Percentiles rank a stretch among this genome's conserved stretches.
phyloP scores from a whole-genome alignment of 768 basidiomycete species.

The Ramaria rubella region DNA sequence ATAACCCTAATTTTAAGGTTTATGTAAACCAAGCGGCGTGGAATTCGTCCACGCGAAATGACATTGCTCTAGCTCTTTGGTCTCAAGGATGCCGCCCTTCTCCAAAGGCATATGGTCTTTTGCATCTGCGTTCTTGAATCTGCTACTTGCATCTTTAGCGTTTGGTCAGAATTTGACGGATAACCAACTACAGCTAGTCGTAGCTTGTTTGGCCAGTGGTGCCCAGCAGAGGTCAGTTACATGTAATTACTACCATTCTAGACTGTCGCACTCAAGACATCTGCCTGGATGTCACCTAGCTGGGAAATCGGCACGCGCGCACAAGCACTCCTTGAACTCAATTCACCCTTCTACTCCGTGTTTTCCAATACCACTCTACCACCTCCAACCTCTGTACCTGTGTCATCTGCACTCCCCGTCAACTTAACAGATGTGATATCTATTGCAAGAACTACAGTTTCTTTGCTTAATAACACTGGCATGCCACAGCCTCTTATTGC shows the following conservation, averaged over 20 bases:
- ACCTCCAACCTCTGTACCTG: slow-evolving; percentile 24
- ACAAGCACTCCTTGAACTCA: slow-evolving; percentile 45
- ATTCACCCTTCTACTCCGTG: slow-evolving; percentile 41
- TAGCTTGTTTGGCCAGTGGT: slow-evolving; percentile 32
- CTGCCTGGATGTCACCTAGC: no score
- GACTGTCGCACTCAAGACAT: no score
- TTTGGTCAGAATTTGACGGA: slow-evolving; percentile 34
- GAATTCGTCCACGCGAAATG: no score
- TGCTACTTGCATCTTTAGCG: no score
- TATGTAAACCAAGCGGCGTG: no score
- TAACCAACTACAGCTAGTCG: slow-evolving; percentile 29
- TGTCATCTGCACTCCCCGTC: slow-evolving; percentile 17
- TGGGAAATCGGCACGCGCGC: slow-evolving; percentile 55
- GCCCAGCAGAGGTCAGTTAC: slow-evolving; percentile 34
- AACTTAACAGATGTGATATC: slow-evolving; percentile 47
- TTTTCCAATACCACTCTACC: slow-evolving; percentile 35
- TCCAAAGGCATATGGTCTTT: no score
- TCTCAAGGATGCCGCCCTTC: no score
- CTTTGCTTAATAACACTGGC: slow-evolving; percentile 43
- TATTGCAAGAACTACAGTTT: slow-evolving; percentile 43
- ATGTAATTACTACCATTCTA: neutral
- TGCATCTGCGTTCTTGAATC: no score
- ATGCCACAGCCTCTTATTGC: slow-evolving; percentile 49
- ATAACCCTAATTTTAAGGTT: no score
- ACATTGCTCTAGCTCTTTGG: no score